phyloP scores from a whole-genome alignment of 257 asterid genomes.

The Scutellaria minor region DNA sequence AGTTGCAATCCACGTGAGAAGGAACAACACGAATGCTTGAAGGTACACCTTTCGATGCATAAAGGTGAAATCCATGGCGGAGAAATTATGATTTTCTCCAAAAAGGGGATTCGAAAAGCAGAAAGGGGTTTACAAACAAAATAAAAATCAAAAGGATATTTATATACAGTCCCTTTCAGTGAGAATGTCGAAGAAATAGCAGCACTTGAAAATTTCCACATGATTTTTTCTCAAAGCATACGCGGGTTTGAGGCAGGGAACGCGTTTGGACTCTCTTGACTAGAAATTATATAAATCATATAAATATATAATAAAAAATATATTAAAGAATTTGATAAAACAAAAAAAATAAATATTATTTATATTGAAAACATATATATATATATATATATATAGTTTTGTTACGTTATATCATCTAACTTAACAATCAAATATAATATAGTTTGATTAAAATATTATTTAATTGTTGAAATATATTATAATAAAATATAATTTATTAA shows the following conservation, averaged over 20 bases:
- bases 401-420: no score
- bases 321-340: no score
- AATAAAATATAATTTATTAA: no score
- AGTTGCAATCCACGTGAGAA: conserved; percentile 44
- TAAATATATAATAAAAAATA: no score
- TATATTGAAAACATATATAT: no score
- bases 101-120: conserved; percentile 11
- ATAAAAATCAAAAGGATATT: not conserved
- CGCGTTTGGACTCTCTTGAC: no score
- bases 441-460: no score
- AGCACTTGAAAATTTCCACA: conserved; percentile 35
- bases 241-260: conserved; percentile 31
- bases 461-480: no score
- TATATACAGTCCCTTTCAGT: not conserved
- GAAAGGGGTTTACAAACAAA: not conserved
- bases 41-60: conserved; percentile 45
- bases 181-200: not conserved
- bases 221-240: not conserved
- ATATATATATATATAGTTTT: no score
- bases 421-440: no score
- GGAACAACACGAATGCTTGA: conserved; percentile 48
- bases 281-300: no score
- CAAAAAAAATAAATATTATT: no score
- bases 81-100: not conserved
- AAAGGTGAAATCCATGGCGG: not conserved